Percentiles rank a stretch among this genome's conserved stretches.
Conservation (phyloP, 164 flowering plant species). For the Aristolochia contorta region DNA sequence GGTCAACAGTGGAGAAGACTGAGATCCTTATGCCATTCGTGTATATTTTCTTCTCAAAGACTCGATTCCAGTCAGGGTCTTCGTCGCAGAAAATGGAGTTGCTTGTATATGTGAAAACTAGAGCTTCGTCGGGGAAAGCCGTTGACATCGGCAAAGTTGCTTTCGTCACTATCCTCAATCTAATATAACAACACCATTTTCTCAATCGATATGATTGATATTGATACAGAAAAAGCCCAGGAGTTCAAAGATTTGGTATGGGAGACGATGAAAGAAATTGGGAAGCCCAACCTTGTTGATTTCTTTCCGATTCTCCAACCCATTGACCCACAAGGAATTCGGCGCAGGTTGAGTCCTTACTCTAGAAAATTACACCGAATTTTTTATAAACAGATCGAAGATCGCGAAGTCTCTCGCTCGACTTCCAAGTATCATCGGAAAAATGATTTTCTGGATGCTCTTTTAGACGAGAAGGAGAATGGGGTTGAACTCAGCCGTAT, state of each 20-base stretch:
- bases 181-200: slow-evolving; percentile 1
- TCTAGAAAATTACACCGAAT: not conserved
- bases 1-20: not conserved
- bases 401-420: not conserved
- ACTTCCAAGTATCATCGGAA: too few species aligned
- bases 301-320: slow-evolving; percentile 1
- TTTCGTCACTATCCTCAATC: not conserved
- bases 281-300: slow-evolving; percentile 4
- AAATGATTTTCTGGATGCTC: too few species aligned
- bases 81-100: not conserved
- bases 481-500: not conserved
- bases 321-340: slow-evolving; percentile 3
- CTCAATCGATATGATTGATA: slow-evolving; percentile 3
- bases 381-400: not conserved
- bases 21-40: not conserved
- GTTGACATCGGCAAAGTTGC: not conserved
- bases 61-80: slow-evolving; percentile 1
- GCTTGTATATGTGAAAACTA: not conserved
- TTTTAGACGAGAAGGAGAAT: not conserved
- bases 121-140: not conserved
- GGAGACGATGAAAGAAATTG: not conserved
- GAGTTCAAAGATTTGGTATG: not conserved
- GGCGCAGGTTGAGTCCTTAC: not conserved
- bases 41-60: not conserved
- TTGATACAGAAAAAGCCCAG: not conserved